Percentiles rank a stretch among this genome's conserved stretches.
These are phyloP conservation scores for Phytophthora aleatoria DNA, from an alignment of 352 stramenopile species.

Conservation along the genomic window DNA sequence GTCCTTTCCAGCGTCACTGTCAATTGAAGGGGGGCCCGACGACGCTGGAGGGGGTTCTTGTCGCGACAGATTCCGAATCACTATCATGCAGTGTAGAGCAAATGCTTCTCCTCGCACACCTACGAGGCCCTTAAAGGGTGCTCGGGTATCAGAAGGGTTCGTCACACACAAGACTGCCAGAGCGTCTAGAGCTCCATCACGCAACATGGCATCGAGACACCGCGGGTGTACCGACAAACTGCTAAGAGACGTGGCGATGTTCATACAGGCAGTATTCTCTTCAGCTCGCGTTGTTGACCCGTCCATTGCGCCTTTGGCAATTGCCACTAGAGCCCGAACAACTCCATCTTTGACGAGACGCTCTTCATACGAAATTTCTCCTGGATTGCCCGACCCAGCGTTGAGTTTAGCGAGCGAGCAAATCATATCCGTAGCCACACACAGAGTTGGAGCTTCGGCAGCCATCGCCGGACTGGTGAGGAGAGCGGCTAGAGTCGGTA, in stretches of 20 bases:
- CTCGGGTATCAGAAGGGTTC: constrained; percentile 42
- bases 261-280: constrained; percentile 51
- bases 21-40: neutral
- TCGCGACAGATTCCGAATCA: constrained; percentile 71
- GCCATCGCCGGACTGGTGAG: constrained; percentile 53
- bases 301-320: constrained; percentile 52
- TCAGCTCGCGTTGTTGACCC: constrained; percentile 27
- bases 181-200: constrained; percentile 68
- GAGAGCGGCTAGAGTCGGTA: constrained; percentile 68
- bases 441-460: constrained; percentile 49
- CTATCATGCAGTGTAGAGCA: constrained; percentile 63
- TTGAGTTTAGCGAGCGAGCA: constrained; percentile 67
- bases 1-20: constrained; percentile 10
- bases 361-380: constrained; percentile 48
- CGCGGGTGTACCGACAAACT: constrained; percentile 60
- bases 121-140: constrained; percentile 65
- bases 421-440: constrained; percentile 67
- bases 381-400: constrained; percentile 10
- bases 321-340: constrained; percentile 61
- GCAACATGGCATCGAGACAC: constrained; percentile 79
- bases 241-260: constrained; percentile 71
- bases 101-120: constrained; percentile 71
- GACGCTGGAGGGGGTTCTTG: constrained; percentile 26
- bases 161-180: constrained; percentile 54
- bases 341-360: constrained; percentile 79